phyloP scores from a whole-genome alignment of 2,329 filamentous ascomycete genomes.

The Fusarium illudens region DNA sequence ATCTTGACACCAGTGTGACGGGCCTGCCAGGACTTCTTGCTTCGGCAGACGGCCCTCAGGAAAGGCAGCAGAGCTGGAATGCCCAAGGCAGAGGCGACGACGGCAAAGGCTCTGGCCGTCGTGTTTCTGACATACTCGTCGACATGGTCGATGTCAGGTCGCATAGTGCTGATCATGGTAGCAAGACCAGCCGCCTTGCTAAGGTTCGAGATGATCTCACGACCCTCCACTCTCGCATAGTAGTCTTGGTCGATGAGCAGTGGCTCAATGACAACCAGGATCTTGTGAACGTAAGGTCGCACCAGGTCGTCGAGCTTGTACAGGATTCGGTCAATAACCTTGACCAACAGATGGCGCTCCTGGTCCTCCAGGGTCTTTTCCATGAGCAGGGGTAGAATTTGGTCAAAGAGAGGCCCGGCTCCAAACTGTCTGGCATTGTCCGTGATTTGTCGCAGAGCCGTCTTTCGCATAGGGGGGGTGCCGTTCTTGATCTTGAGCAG shows the following conservation, averaged over 20 bases:
- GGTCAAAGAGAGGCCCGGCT: conserved; percentile 92
- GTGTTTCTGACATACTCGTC: conserved; percentile 99
- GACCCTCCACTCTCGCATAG: conserved; percentile 96
- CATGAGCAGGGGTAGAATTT: conserved; percentile 96
- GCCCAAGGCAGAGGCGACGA: conserved; percentile 93
- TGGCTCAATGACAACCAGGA: conserved; percentile 98
- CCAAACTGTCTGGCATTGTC: conserved; percentile 98
- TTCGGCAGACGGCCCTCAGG: conserved; percentile 92
- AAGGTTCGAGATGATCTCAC: conserved; percentile 98
- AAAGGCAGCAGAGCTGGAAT: conserved; percentile 96
- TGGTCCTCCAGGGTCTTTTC: conserved; percentile 98
- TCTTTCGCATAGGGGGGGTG: conserved; percentile 98
- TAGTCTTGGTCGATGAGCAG: conserved; percentile 99
- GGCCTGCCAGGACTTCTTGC: conserved; percentile 99
- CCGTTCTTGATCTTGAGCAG: conserved; percentile 99
- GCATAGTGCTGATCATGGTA: conserved; percentile 99
- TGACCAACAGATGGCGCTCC: conserved; percentile 96
- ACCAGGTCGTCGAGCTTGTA: conserved; percentile 99
- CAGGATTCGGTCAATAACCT: conserved; percentile 97
- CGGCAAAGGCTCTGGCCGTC: conserved; percentile 94
- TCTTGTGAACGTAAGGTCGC: conserved; percentile 96
- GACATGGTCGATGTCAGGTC: conserved; percentile 97
- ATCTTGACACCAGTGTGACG: conserved; percentile 99
- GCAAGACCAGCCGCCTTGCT: conserved; percentile 96
- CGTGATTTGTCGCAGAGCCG: conserved; percentile 93